Percentiles rank a stretch among this genome's conserved stretches.
These are phyloP conservation scores for Bruguiera sexangula DNA, from an alignment of 345 rosid species.

Conservation along the genomic window DNA sequence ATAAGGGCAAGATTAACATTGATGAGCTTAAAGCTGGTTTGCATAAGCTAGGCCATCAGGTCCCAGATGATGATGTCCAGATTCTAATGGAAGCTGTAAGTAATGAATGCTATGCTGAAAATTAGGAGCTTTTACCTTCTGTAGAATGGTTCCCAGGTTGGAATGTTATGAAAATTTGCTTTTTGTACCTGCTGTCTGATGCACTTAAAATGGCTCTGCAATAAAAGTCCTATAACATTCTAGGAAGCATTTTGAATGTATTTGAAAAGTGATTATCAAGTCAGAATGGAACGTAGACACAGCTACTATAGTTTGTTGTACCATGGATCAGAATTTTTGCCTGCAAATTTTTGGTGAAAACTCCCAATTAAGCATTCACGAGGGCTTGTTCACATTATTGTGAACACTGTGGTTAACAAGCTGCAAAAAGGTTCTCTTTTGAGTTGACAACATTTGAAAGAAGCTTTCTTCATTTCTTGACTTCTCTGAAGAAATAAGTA, in stretches of 20 bases:
- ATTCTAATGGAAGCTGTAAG: conserved; percentile 37
- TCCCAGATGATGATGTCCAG: conserved; percentile 27
- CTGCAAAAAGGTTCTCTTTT: background rate
- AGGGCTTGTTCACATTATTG: background rate
- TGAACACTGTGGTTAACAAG: background rate
- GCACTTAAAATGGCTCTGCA: too few relatives aligned
- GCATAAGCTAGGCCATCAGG: conserved; percentile 31
- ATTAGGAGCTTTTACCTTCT: background rate
- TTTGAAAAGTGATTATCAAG: background rate
- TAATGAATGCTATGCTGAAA: background rate
- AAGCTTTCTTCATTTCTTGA: background rate
- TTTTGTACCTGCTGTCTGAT: too few relatives aligned
- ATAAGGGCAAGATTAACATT: conserved; percentile 27
- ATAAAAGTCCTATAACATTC: background rate
- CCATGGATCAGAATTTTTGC: background rate
- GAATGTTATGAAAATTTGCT: too few relatives aligned
- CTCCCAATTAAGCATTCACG: background rate
- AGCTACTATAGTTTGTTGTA: background rate
- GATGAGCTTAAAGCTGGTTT: conserved; percentile 31
- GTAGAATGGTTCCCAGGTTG: too few relatives aligned
- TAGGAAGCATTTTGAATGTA: background rate
- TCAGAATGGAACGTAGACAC: background rate
- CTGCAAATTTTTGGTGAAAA: background rate
- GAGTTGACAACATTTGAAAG: background rate
- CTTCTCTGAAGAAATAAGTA: background rate